Percentiles rank a stretch among this genome's conserved stretches.
Conservation (phyloP, 306 rosid species). For the Dicorynia guianensis region DNA sequence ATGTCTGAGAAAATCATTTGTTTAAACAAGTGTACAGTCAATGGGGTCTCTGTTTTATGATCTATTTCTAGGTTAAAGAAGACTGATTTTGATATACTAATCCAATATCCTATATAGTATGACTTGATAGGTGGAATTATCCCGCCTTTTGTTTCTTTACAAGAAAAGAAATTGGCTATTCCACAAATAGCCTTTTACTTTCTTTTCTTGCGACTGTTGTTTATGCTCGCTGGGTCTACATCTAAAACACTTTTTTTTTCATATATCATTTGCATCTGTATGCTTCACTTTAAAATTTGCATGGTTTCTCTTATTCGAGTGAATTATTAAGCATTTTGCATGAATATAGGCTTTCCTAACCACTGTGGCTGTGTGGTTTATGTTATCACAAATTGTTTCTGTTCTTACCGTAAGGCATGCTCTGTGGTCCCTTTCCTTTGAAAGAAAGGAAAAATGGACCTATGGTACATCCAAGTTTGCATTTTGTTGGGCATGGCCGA, state of each 20-base stretch:
- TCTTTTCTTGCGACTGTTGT: not conserved
- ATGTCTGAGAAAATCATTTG: not conserved
- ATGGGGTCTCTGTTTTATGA: conserved; percentile 24
- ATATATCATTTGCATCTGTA: not conserved
- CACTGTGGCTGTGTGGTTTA: not conserved
- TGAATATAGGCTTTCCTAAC: conserved; percentile 3
- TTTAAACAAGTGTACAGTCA: not conserved
- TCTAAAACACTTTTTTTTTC: not conserved
- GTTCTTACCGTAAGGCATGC: not conserved
- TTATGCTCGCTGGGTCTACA: not conserved
- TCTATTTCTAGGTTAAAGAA: not conserved
- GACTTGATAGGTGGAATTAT: not conserved
- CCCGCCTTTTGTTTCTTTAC: conserved; percentile 1
- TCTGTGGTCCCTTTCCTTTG: not conserved
- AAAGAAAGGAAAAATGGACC: not conserved
- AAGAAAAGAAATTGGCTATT: not conserved
- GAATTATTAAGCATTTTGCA: not conserved
- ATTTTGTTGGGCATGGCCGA: conserved; percentile 37
- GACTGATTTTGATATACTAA: not conserved
- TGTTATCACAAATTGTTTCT: not conserved
- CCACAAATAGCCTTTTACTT: not conserved
- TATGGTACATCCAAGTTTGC: conserved; percentile 8
- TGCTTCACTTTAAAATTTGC: not conserved
- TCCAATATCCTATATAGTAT: not conserved
- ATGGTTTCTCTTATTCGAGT: conserved; percentile 3